These are phyloP conservation scores for Mycena albidolilacea DNA, from an alignment of 768 basidiomycete genomes.

Conservation along the genomic window DNA sequence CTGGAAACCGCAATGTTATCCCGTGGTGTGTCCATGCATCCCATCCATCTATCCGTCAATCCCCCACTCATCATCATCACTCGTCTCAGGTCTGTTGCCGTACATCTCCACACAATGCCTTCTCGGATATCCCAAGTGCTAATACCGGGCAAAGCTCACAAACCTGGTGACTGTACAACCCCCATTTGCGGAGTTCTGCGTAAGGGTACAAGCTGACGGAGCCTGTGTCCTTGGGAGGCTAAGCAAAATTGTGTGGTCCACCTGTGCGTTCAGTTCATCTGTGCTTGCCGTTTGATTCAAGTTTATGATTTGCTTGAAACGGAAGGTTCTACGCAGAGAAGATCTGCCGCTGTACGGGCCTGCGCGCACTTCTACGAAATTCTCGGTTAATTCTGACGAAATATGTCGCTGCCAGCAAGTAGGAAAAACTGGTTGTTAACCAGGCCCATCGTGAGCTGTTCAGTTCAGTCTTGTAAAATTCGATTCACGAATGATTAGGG, in stretches of 20 bases:
- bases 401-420: slow-evolving; percentile 42
- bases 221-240: slow-evolving; percentile 33
- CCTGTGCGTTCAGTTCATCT: slow-evolving; percentile 30
- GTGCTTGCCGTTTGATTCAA: neutral
- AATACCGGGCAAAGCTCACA: slow-evolving; percentile 20
- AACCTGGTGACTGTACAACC: slow-evolving; percentile 30
- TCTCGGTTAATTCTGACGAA: slow-evolving; percentile 33
- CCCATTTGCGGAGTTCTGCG: neutral
- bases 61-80: neutral
- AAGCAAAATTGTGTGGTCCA: slow-evolving; percentile 47
- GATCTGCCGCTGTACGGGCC: slow-evolving; percentile 28
- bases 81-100: slow-evolving; percentile 31
- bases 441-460: slow-evolving; percentile 40
- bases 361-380: neutral
- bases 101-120: neutral
- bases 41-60: neutral
- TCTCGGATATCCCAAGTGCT: neutral
- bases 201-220: neutral
- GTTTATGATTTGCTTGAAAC: neutral
- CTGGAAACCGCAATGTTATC: slow-evolving; percentile 21
- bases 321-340: slow-evolving; percentile 28
- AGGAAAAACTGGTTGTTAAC: slow-evolving; percentile 47
- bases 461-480: neutral
- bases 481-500: neutral
- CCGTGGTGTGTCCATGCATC: slow-evolving; percentile 40